Percentiles rank a stretch among this genome's conserved stretches.
Conservation (phyloP, 108 stramenopile species). For the Cylindrotheca closterium region DNA sequence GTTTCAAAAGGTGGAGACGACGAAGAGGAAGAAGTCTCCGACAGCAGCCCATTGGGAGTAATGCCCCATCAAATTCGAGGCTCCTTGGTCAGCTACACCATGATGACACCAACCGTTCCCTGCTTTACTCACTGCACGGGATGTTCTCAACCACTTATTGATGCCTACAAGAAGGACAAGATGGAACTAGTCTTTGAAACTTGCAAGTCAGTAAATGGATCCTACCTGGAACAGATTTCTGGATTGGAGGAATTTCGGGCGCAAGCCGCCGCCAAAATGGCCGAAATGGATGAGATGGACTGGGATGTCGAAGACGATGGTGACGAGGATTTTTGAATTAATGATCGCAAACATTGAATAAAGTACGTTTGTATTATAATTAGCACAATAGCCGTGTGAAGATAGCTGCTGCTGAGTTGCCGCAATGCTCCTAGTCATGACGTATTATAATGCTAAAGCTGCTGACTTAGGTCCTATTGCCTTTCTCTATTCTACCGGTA, state of each 20-base stretch:
- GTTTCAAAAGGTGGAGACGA: constrained; percentile 11
- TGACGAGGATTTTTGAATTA: constrained; percentile 10
- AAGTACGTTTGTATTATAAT: no score
- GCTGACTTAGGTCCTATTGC: no score
- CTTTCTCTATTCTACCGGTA: no score
- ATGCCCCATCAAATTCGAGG: constrained; percentile 95
- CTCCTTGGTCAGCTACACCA: constrained; percentile 86
- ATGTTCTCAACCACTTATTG: constrained; percentile 80
- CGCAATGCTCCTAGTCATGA: no score
- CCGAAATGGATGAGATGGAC: constrained; percentile 27
- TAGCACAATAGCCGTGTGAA: background rate
- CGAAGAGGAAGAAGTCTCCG: background rate
- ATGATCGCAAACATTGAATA: background rate
- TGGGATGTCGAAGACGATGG: constrained; percentile 18
- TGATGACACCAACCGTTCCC: constrained; percentile 89
- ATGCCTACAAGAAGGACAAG: constrained; percentile 68
- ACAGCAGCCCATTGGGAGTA: constrained; percentile 64
- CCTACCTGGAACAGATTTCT: constrained; percentile 69
- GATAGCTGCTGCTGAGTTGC: background rate
- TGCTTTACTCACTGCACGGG: constrained; percentile 92
- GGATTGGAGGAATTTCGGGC: constrained; percentile 69
- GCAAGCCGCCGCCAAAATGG: constrained; percentile 37
- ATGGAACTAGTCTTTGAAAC: constrained; percentile 79
- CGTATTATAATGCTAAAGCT: no score
- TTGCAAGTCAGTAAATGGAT: constrained; percentile 72